These are phyloP conservation scores for Dendrobium huoshanense DNA, from an alignment of 106 monocot genomes.

Conservation along the genomic window DNA sequence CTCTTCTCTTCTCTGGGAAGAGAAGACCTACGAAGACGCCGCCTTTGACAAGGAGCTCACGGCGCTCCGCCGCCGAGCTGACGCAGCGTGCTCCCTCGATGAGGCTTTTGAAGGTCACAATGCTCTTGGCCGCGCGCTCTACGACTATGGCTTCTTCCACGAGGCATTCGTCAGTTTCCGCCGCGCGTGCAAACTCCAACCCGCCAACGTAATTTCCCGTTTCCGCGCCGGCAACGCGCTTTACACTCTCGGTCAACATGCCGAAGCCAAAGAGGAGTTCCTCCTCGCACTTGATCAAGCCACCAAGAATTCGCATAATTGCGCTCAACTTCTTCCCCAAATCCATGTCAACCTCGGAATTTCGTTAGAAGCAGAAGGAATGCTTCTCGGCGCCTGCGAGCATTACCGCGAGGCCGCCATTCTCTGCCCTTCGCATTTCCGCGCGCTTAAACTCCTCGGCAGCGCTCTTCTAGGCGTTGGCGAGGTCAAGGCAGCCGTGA, in stretches of 20 bases:
- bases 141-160: slow-evolving; percentile 52
- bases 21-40: slow-evolving; percentile 44
- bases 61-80: slow-evolving; percentile 36
- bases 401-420: slow-evolving; percentile 81
- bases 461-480: slow-evolving; percentile 75
- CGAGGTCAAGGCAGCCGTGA: slow-evolving; percentile 67
- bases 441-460: slow-evolving; percentile 71
- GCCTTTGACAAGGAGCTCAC: slow-evolving; percentile 52
- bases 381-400: slow-evolving; percentile 73
- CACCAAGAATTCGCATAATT: slow-evolving; percentile 52
- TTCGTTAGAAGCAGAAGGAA: slow-evolving; percentile 59
- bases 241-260: slow-evolving; percentile 51
- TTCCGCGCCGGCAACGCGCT: slow-evolving; percentile 61
- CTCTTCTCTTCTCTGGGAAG: slow-evolving; percentile 39
- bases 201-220: slow-evolving; percentile 55
- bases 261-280: slow-evolving; percentile 76
- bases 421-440: slow-evolving; percentile 56
- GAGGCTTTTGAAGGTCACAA: slow-evolving; percentile 76
- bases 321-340: slow-evolving; percentile 61
- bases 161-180: slow-evolving; percentile 60
- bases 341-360: slow-evolving; percentile 79
- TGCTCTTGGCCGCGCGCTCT: slow-evolving; percentile 52
- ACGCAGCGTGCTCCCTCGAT: slow-evolving; percentile 15
- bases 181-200: slow-evolving; percentile 59
- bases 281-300: slow-evolving; percentile 65